These are phyloP conservation scores for Curvularia sp. DNA, from an alignment of 2,329 filamentous ascomycete species.

Conservation along the genomic window DNA sequence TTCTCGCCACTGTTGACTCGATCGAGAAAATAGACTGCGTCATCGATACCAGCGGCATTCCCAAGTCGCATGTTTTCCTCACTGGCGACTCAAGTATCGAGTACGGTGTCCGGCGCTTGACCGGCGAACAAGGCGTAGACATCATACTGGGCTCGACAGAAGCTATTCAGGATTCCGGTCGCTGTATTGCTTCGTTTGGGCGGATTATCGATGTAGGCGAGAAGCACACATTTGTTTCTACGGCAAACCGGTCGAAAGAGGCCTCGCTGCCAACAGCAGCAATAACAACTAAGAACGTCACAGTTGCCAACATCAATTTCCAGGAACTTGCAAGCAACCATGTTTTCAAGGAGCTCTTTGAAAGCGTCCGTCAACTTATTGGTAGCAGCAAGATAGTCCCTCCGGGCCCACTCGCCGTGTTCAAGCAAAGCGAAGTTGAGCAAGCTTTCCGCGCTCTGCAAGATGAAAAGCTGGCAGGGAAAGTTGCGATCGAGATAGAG, in stretches of 20 bases:
- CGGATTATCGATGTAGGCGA: constrained; percentile 37
- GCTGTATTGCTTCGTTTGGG: constrained; percentile 42
- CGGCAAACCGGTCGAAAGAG: constrained; percentile 11
- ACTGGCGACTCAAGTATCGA: neutral
- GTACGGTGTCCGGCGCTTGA: constrained; percentile 16
- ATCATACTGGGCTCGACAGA: constrained; percentile 45
- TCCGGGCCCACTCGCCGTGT: constrained; percentile 2
- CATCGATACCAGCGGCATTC: constrained; percentile 17
- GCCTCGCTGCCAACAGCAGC: neutral
- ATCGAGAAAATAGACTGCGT: constrained; percentile 20
- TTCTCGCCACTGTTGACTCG: constrained; percentile 23
- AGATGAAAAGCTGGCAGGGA: constrained; percentile 12
- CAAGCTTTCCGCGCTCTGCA: constrained; percentile 28
- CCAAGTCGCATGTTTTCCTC: constrained; percentile 35
- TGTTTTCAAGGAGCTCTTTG: constrained; percentile 6
- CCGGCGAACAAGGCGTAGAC: constrained; percentile 43
- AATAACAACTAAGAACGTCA: constrained; percentile 11
- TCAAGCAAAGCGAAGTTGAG: constrained; percentile 22
- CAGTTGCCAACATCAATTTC: constrained; percentile 12
- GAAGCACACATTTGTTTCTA: constrained; percentile 8
- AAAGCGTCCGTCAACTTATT: constrained; percentile 5
- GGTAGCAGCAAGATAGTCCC: neutral
- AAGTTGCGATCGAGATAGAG: constrained; percentile 18
- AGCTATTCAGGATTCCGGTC: constrained; percentile 27
- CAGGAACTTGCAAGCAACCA: constrained; percentile 9